A percentile compares a stretch with the other conserved stretches of the same genome.
phyloP scores from a whole-genome alignment of 1,284 basidiomycete genomes.

The Apiotrichum gracile region DNA sequence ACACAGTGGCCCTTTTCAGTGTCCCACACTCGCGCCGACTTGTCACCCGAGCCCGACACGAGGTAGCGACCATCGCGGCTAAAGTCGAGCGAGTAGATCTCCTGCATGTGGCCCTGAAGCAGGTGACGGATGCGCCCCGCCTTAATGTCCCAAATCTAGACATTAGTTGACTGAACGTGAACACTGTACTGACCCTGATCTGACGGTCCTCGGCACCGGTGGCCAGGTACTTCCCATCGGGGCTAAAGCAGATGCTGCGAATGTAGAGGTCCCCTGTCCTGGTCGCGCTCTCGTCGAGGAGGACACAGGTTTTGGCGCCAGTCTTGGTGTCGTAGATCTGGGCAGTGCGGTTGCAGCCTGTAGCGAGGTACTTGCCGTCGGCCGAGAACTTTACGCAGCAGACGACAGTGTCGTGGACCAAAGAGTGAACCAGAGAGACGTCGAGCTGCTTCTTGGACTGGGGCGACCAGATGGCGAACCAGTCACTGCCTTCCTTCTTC shows the following conservation, averaged over 20 bases:
- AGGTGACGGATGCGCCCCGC: conserved; percentile 64
- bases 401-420: conserved; percentile 92
- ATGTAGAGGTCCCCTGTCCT: conserved; percentile 72
- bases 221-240: conserved; percentile 71
- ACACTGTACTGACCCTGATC: conserved; percentile 58
- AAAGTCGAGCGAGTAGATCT: conserved; percentile 87
- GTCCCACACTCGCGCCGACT: conserved; percentile 85
- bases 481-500: conserved; percentile 80
- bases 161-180: conserved; percentile 7
- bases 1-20: conserved; percentile 58
- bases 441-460: conserved; percentile 74
- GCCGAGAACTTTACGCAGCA: conserved; percentile 87
- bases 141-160: conserved; percentile 80
- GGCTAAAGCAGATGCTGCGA: conserved; percentile 75
- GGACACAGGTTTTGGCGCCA: conserved; percentile 67
- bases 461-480: conserved; percentile 92
- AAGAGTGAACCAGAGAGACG: conserved; percentile 80
- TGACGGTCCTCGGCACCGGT: conserved; percentile 79
- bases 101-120: conserved; percentile 79
- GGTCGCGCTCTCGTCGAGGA: conserved; percentile 62
- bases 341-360: conserved; percentile 82
- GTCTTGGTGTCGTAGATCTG: conserved; percentile 87
- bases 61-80: conserved; percentile 72
- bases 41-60: conserved; percentile 84
- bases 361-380: conserved; percentile 81